phyloP scores from a whole-genome alignment of 2,329 filamentous ascomycete genomes.

The Sphaerostilbella broomeana region DNA sequence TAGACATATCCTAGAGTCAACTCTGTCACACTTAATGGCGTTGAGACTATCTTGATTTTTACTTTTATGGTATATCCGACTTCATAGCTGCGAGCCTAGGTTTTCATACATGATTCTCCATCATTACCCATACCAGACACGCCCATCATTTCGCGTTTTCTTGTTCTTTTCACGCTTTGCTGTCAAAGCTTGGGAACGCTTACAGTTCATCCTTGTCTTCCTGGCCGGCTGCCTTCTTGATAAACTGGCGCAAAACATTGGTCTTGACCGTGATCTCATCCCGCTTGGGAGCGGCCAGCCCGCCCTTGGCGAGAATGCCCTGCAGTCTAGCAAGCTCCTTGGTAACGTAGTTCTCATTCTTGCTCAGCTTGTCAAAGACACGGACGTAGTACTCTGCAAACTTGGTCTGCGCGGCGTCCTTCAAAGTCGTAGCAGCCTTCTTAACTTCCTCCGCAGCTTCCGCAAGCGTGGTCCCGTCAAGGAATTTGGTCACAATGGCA shows the following conservation, averaged over 20 bases:
- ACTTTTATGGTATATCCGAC: conserved; percentile 5
- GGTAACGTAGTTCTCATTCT: conserved; percentile 69
- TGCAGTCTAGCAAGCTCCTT: conserved; percentile 82
- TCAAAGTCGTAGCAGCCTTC: conserved; percentile 60
- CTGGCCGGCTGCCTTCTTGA: conserved; percentile 48
- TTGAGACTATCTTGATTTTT: too few relatives aligned
- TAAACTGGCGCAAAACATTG: conserved; percentile 81
- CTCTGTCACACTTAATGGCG: too few relatives aligned
- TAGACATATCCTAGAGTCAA: too few relatives aligned
- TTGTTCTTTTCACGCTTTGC: background rate
- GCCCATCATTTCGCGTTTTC: background rate
- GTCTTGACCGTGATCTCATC: conserved; percentile 81
- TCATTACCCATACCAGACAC: too few relatives aligned
- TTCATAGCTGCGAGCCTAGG: conserved; percentile 3
- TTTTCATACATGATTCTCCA: too few relatives aligned
- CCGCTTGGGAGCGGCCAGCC: conserved; percentile 74
- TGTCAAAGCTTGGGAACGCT: conserved; percentile 6
- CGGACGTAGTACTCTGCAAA: conserved; percentile 93
- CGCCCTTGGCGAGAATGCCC: conserved; percentile 77
- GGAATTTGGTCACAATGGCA: conserved; percentile 66
- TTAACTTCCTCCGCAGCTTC: conserved; percentile 65
- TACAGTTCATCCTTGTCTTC: conserved; percentile 49
- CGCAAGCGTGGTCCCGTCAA: conserved; percentile 53
- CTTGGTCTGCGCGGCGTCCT: conserved; percentile 58
- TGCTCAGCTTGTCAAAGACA: conserved; percentile 76